Conservation (phyloP, 768 basidiomycete species). For the Cyclocybe cylindracea region DNA sequence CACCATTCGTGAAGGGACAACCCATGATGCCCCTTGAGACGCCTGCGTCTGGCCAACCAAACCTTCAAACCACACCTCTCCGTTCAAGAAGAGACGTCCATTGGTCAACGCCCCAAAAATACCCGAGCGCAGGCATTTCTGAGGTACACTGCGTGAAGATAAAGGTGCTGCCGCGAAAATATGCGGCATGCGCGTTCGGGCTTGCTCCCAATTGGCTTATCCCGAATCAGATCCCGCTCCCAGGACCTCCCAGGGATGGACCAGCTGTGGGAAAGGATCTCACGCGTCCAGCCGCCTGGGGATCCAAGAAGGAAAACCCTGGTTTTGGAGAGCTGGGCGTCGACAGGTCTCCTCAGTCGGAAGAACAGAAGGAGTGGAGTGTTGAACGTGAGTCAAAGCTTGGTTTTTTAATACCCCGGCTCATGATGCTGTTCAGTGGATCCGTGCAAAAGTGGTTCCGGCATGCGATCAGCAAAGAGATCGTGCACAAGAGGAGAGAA, state of each 20-base stretch:
- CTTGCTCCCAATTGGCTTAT: slow-evolving; percentile 17
- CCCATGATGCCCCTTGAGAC: slow-evolving; percentile 24
- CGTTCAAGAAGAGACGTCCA: slow-evolving; percentile 19
- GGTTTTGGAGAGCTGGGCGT: slow-evolving; percentile 21
- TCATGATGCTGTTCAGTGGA: neutral
- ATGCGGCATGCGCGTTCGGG: slow-evolving; percentile 11
- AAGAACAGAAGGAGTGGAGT: slow-evolving; percentile 20
- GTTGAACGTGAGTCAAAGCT: slow-evolving; percentile 16
- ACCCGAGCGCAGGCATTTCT: slow-evolving; percentile 22
- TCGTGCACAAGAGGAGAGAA: slow-evolving; percentile 24
- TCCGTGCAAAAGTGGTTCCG: slow-evolving; percentile 27
- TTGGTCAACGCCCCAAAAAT: slow-evolving; percentile 21
- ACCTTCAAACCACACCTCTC: slow-evolving; percentile 18
- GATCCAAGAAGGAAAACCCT: slow-evolving; percentile 17
- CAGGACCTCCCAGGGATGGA: slow-evolving; percentile 11
- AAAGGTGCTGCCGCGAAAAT: slow-evolving; percentile 15
- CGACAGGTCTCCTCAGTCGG: slow-evolving; percentile 11
- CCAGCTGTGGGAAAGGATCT: slow-evolving; percentile 19
- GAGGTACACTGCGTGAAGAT: slow-evolving; percentile 10
- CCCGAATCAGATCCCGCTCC: slow-evolving; percentile 11
- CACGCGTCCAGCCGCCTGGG: slow-evolving; percentile 15
- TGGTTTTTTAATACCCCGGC: neutral
- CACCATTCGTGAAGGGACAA: slow-evolving; percentile 24
- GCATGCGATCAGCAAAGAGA: slow-evolving; percentile 22
- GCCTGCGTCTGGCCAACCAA: slow-evolving; percentile 19